A percentile compares a stretch with the other conserved stretches of the same genome.
These are phyloP conservation scores for Ambrosia trifida DNA, from an alignment of 129 eudicot genomes.

Conservation along the genomic window DNA sequence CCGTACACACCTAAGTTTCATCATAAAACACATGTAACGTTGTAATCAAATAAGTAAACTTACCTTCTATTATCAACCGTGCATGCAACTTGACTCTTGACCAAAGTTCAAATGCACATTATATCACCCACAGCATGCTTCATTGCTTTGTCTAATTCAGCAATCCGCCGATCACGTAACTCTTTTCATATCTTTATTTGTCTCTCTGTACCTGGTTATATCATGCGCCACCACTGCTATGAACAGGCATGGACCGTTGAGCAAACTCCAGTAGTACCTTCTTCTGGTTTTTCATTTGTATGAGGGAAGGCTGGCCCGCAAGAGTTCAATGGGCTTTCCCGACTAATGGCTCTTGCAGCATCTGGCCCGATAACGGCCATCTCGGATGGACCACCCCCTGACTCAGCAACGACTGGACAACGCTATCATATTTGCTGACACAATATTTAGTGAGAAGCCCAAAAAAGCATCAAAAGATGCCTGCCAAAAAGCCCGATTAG, in stretches of 20 bases:
- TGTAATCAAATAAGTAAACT: conserved; percentile 25
- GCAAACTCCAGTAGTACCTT: conserved; percentile 71
- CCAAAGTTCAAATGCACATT: not conserved
- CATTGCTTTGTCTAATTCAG: conserved; percentile 20
- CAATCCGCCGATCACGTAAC: not conserved
- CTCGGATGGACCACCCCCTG: conserved; percentile 58
- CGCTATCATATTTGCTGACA: conserved; percentile 69
- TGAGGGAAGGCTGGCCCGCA: conserved; percentile 98
- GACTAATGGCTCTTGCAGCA: conserved; percentile 62
- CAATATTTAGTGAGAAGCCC: conserved; percentile 74
- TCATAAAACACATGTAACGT: conserved; percentile 31
- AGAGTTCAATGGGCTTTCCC: conserved; percentile 86
- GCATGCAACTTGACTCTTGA: conserved; percentile 7
- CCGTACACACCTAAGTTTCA: conserved; percentile 33
- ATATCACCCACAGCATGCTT: conserved; percentile 15
- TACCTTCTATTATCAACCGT: conserved; percentile 26
- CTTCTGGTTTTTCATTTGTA: conserved; percentile 70
- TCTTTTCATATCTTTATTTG: not conserved
- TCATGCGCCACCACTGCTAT: conserved; percentile 38
- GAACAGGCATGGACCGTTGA: conserved; percentile 69
- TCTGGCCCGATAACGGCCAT: conserved; percentile 54
- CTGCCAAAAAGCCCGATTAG: conserved; percentile 82
- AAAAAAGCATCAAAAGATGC: conserved; percentile 96
- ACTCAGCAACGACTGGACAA: conserved; percentile 56
- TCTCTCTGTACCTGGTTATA: not conserved